Evolutionary conservation across 1,139 yeast species (phyloP).

Genomic region (Candida sojae): DNA sequence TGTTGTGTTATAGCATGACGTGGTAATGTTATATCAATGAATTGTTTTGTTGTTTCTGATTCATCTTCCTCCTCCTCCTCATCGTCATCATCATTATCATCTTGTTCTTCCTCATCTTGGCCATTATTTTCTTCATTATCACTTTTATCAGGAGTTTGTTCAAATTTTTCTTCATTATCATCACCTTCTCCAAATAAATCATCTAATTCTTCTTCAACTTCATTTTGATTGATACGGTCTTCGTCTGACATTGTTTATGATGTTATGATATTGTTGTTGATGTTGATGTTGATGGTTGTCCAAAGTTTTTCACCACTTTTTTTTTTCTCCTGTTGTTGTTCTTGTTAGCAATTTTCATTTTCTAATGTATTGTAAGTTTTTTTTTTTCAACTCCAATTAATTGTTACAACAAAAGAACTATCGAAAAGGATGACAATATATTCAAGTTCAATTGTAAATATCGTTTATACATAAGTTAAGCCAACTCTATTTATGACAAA

Average conservation of each 20-base stretch:
- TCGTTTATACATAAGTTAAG: too few relatives aligned
- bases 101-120: constrained; percentile 42
- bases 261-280: not conserved
- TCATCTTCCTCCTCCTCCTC: constrained; percentile 14
- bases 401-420: too few relatives aligned
- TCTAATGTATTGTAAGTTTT: too few relatives aligned
- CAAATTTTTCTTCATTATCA: constrained; percentile 15
- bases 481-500: too few relatives aligned
- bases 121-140: constrained; percentile 12
- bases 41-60: constrained; percentile 41
- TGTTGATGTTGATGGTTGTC: not conserved
- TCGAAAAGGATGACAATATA: too few relatives aligned
- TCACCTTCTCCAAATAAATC: constrained; percentile 54
- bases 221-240: constrained; percentile 8
- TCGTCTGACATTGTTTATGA: constrained; percentile 15
- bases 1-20: constrained; percentile 65
- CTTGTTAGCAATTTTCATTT: too few relatives aligned
- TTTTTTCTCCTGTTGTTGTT: not conserved
- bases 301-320: not conserved
- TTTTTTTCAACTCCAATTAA: too few relatives aligned
- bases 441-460: too few relatives aligned
- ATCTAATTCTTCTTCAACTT: constrained; percentile 33
- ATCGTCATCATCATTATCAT: constrained; percentile 18
- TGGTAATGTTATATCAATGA: constrained; percentile 66
- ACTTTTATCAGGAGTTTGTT: not conserved